Percentiles rank a stretch among this genome's conserved stretches.
Conservation (phyloP, 2,329 filamentous ascomycete genomes). For the Ceratocystis harringtonii region DNA sequence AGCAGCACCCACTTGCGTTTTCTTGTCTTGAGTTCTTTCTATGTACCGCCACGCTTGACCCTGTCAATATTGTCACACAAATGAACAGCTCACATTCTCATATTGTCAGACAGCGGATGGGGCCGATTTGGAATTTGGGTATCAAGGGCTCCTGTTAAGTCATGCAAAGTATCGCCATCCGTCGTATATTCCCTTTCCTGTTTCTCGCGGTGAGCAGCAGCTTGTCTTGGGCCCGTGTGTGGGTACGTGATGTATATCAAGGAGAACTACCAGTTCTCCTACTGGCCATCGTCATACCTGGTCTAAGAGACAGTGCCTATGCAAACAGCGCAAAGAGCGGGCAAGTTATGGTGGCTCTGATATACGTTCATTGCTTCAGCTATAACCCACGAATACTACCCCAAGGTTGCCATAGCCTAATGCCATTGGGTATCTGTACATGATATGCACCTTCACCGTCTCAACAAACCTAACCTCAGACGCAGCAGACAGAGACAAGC, state of each 20-base stretch:
- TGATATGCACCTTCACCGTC: too few relatives aligned
- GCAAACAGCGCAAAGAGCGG: neutral
- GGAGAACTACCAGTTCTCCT: too few relatives aligned
- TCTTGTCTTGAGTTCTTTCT: neutral
- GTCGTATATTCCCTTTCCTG: neutral
- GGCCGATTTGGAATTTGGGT: neutral
- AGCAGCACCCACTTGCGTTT: neutral
- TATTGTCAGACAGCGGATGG: neutral
- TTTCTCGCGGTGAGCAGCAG: neutral
- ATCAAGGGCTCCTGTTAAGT: too few relatives aligned
- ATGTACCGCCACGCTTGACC: neutral
- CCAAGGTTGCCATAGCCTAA: too few relatives aligned
- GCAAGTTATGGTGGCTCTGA: neutral
- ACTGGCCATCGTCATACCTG: too few relatives aligned
- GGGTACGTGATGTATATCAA: too few relatives aligned
- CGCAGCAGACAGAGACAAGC: too few relatives aligned
- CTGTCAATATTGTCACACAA: neutral
- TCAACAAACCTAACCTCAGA: too few relatives aligned
- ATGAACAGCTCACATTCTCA: neutral
- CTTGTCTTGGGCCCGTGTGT: too few relatives aligned
- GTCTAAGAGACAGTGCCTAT: too few relatives aligned
- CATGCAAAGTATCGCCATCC: neutral
- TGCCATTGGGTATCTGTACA: too few relatives aligned
- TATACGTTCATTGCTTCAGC: neutral
- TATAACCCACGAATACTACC: neutral